These are phyloP conservation scores for Salvia sclarea DNA, from an alignment of 305 asterid species.

Conservation along the genomic window DNA sequence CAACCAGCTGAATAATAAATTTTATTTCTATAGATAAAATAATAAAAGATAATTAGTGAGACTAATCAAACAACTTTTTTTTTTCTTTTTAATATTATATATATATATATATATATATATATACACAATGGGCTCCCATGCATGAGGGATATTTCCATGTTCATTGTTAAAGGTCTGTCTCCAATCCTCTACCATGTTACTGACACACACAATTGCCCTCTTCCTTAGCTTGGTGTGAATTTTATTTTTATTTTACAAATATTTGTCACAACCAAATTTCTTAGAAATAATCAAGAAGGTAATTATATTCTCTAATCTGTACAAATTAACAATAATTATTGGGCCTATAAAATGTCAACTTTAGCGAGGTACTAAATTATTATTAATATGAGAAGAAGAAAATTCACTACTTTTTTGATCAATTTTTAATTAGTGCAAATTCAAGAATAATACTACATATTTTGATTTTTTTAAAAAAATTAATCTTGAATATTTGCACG, in stretches of 20 bases:
- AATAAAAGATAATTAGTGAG: background rate
- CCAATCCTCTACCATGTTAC: constrained; percentile 33
- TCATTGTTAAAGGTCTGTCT: constrained; percentile 38
- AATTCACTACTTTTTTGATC: background rate
- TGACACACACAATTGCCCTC: constrained; percentile 23
- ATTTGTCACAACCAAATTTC: background rate
- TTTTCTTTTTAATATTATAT: background rate
- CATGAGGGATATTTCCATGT: constrained; percentile 57
- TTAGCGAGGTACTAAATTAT: no score
- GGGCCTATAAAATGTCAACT: no score
- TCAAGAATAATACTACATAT: background rate
- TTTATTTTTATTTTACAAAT: background rate
- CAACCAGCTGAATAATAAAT: no score
- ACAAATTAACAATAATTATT: no score
- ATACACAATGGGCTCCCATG: constrained; percentile 52
- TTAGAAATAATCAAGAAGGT: no score
- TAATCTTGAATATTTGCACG: background rate
- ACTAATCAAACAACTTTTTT: background rate
- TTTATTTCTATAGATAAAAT: no score
- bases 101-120: no score
- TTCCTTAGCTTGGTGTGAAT: background rate
- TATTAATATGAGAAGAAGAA: no score
- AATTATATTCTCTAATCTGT: background rate
- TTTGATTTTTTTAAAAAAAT: no score
- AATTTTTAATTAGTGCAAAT: background rate